A percentile compares a stretch with the other conserved stretches of the same genome.
phyloP scores from a whole-genome alignment of 768 basidiomycete species.

The Cyclocybe aegerita region DNA sequence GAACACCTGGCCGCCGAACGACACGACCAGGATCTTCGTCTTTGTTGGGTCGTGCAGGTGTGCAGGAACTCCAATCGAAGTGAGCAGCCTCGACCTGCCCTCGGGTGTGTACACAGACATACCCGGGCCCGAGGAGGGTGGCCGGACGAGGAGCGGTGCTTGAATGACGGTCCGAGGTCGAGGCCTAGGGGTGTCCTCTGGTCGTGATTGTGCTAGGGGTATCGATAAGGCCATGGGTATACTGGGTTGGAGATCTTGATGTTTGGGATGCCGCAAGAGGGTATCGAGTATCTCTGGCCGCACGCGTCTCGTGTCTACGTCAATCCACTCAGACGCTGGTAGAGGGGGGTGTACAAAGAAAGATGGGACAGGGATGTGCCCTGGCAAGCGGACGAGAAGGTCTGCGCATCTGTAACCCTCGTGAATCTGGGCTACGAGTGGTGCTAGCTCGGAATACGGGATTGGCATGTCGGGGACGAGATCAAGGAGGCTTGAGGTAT shows the following conservation, averaged over 20 bases:
- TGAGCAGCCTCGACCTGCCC: conserved; percentile 56
- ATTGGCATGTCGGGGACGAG: conserved; percentile 56
- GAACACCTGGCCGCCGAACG: conserved; percentile 80
- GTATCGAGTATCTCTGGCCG: conserved; percentile 40
- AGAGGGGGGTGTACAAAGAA: conserved; percentile 53
- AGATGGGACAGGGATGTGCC: conserved; percentile 75
- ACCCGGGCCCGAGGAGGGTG: conserved; percentile 32
- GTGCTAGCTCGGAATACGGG: conserved; percentile 43
- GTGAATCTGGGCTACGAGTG: conserved; percentile 64
- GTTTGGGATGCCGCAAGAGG: conserved; percentile 31
- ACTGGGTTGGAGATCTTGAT: conserved; percentile 36
- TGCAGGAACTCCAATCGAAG: conserved; percentile 56
- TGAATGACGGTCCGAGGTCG: conserved; percentile 33
- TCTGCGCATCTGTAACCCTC: conserved; percentile 71
- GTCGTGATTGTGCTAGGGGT: no score
- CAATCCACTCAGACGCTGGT: conserved; percentile 67
- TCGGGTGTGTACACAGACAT: conserved; percentile 45
- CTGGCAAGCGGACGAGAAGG: conserved; percentile 68
- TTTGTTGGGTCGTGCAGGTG: conserved; percentile 42
- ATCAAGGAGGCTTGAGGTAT: conserved; percentile 19
- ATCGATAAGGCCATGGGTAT: conserved; percentile 32
- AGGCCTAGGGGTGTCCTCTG: conserved; percentile 11
- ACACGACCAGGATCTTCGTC: conserved; percentile 71
- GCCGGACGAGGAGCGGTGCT: conserved; percentile 73
- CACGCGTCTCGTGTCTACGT: conserved; percentile 45